These are phyloP conservation scores for Aechmea fasciata DNA, from an alignment of 176 grass and related monocot species.

Conservation along the genomic window DNA sequence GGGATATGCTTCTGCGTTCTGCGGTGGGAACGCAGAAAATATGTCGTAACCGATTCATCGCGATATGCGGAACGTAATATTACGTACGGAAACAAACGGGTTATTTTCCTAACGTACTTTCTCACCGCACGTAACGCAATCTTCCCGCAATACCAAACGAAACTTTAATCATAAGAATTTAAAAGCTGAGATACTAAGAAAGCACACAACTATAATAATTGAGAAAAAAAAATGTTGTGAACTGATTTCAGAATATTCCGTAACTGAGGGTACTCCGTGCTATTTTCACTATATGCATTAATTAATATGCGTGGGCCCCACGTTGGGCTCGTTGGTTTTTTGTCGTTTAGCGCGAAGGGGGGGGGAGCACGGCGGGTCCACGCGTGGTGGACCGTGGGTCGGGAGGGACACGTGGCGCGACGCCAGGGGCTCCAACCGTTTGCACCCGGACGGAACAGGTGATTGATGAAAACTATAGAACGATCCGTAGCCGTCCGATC, in stretches of 20 bases:
- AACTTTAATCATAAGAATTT: not conserved
- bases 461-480: not conserved
- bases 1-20: too few species aligned
- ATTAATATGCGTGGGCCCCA: not conserved
- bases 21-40: too few species aligned
- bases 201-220: not conserved
- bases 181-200: not conserved
- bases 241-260: too few species aligned
- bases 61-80: too few species aligned
- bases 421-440: not conserved
- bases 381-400: not conserved
- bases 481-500: not conserved
- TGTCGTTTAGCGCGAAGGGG: not conserved
- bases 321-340: not conserved
- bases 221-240: not conserved
- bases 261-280: too few species aligned
- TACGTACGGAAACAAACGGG: too few species aligned
- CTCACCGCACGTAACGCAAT: too few species aligned
- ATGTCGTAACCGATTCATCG: too few species aligned
- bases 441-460: too few species aligned
- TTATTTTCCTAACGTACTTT: too few species aligned
- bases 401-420: not conserved
- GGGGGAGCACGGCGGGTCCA: not conserved
- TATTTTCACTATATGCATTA: too few species aligned
- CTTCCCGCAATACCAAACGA: too few species aligned